Evolutionary conservation across 1,284 basidiomycete species (phyloP).

Genomic region (Leccinum huronense): DNA sequence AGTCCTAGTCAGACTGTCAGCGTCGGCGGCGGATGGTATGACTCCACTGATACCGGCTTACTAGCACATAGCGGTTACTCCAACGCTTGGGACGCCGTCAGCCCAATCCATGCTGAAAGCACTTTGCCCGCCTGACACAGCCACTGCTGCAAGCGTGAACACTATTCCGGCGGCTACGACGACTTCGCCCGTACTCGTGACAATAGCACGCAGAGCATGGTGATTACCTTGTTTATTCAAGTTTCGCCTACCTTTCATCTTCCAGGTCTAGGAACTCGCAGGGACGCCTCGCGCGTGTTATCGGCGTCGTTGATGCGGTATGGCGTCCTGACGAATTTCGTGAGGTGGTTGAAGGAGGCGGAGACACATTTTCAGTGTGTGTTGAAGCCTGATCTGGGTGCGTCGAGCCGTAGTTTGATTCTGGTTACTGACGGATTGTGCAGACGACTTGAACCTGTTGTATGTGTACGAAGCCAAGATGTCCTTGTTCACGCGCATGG

Average conservation of each 20-base stretch:
- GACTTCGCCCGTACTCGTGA: slow-evolving; percentile 2
- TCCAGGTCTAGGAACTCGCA: slow-evolving; percentile 28
- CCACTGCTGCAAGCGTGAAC: slow-evolving; percentile 5
- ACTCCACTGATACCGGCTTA: slow-evolving; percentile 51
- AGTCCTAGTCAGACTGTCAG: slow-evolving; percentile 50
- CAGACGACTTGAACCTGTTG: slow-evolving; percentile 86
- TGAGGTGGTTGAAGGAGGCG: neutral
- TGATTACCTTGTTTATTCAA: slow-evolving; percentile 1
- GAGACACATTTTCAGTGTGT: neutral
- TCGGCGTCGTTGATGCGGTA: slow-evolving; percentile 30
- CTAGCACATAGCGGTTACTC: slow-evolving; percentile 63
- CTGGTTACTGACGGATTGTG: neutral
- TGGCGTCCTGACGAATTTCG: neutral
- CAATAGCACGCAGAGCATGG: slow-evolving; percentile 8
- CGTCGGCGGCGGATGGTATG: slow-evolving; percentile 72
- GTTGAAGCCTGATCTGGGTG: neutral
- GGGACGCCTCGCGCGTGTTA: slow-evolving; percentile 58
- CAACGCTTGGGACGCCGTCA: slow-evolving; percentile 57
- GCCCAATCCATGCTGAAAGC: slow-evolving; percentile 45
- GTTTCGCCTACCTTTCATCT: too few species aligned
- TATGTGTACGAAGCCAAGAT: slow-evolving; percentile 97
- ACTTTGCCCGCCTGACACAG: slow-evolving; percentile 44
- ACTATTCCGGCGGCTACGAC: slow-evolving; percentile 11
- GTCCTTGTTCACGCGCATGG: slow-evolving; percentile 83
- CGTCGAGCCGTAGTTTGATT: neutral